phyloP scores from a whole-genome alignment of 306 rosid genomes.

The Rosa multiflora region DNA sequence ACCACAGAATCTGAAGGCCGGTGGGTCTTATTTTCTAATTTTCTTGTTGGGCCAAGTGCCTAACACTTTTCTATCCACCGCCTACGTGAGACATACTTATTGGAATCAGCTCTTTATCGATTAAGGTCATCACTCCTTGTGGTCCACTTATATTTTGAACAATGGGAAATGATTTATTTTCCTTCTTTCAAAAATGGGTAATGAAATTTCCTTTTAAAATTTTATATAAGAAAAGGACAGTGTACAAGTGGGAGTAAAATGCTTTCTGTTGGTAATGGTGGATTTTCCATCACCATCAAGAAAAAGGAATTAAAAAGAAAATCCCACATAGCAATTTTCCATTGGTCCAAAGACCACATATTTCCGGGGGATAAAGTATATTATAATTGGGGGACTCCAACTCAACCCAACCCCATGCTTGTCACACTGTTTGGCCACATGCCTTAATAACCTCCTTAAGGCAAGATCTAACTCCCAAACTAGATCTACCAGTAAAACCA shows the following conservation, averaged over 20 bases:
- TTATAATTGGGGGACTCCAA: neutral
- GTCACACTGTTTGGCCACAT: constrained; percentile 27
- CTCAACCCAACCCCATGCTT: neutral
- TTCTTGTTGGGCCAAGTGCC: neutral
- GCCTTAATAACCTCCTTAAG: constrained; percentile 20
- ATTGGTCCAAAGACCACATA: neutral
- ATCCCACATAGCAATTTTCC: neutral
- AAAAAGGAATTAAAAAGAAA: neutral
- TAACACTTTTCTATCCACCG: neutral
- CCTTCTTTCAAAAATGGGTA: neutral
- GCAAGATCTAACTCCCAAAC: constrained; percentile 14
- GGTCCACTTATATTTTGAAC: neutral
- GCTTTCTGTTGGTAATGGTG: neutral
- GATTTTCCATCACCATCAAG: neutral
- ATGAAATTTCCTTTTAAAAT: neutral
- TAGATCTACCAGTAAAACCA: constrained; percentile 25
- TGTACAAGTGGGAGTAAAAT: neutral
- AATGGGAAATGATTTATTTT: neutral
- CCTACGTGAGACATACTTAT: constrained; percentile 1
- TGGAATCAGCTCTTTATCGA: constrained; percentile 8
- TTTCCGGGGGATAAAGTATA: neutral
- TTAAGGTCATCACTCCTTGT: neutral
- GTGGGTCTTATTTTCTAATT: neutral
- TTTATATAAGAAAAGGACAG: neutral
- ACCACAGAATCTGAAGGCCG: neutral